Evolutionary conservation across 805 yeast species (phyloP), one percentile per base, ranked within the genome.

Genomic region (Lipomyces orientalis): DNA sequence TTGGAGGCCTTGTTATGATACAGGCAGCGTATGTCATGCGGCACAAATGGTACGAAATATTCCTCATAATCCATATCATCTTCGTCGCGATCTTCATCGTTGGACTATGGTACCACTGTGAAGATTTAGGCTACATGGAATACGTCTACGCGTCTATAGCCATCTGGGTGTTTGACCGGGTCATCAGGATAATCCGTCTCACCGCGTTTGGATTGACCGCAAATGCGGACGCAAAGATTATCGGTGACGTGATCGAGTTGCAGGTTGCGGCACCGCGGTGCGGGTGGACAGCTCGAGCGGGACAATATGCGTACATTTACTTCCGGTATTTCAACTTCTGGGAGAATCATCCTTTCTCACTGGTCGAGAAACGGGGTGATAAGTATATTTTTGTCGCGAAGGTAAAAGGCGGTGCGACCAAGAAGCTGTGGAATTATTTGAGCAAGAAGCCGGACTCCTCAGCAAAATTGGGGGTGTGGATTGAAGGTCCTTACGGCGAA

Each of bases 131-230:
- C 64, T 65, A 43, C 46, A 35, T 25, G 54, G 60, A 65, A 55
- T 86, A 82, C 79, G 72, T 84, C 33, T 86, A 85, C 64, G 84
- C 87, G 2, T 74, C 87, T 8, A 82, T 86, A 66, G 88, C 86
- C 0, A 80, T 91, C 8, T 92, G 97, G 97, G 83, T 80, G 1
- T 81, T 86, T 71, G 96, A 91, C 75, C 81, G 94, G 64, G 67
- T 86, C 0, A 74, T 85, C 14, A 82, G 97, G 70, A 65, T 88
- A 9, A 78, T 83, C 0, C 82, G 91, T 1, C 62, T 83, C 25
- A 74, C 31, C 10, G 19, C 34, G 16, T 43, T 54, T 14, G 68
- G 68, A 22, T 19, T 43, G 25, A 14, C n/a, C 31, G 31, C 54
- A 10, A 57, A 31, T n/a, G 61, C 62, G 35, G 16, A 51, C 14